Base-by-base conservation (phyloP, 495 filamentous ascomycete genomes). In the Hypoxylon crocopeplum region DNA sequence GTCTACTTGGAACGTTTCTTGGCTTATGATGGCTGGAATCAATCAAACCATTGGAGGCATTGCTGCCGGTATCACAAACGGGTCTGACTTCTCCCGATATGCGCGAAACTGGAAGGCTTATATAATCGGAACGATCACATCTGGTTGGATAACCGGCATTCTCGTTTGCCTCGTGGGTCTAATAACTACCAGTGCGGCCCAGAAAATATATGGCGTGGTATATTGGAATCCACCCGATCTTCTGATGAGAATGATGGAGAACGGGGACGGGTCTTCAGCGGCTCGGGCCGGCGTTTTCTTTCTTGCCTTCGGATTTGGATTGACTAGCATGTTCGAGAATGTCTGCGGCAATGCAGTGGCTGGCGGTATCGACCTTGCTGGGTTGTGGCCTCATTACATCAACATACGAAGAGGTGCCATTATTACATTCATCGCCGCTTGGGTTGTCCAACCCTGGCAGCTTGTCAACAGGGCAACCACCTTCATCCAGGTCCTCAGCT, bases 321-420 rank as follows among this genome's bases (percentile, higher is more conserved):
- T 68, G 21, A 60, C 59, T 7, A 58, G 54, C 47, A 68, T 68
- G 64, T 68, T 68, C 39, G 64, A 68, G 22, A 68, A 68, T 34
- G 44, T 68, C 20, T 68, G 64, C 36, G 64, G 64, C 5, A 68
- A 68, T 32, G 64, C 64, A 0, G 64, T 68, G n/a, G 55, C 64
- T 15, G 64, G 64, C 8, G 79, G 78, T 24, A 76, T 80, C 52
- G 79, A 81, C 34, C 62, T 80, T 37, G 74, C 78, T 2, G 76
- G 72, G 7, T 57, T 78, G 5, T 78, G 71, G 56, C 77, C 79
- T 5, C 67, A 67, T 27, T 81, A 77, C 62, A 80, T 82, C 62
- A 79, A 81, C 52, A 80, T 81, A 37, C 70, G 77, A 2, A 73
- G 79, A 10, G 79, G 79, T 6, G 74, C 75, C 34, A 48, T 80